Percentiles rank a stretch among this genome's conserved stretches.
Evolutionary conservation across 441 rosid species (phyloP).

Genomic region (Cnidoscolus chayamansa): DNA sequence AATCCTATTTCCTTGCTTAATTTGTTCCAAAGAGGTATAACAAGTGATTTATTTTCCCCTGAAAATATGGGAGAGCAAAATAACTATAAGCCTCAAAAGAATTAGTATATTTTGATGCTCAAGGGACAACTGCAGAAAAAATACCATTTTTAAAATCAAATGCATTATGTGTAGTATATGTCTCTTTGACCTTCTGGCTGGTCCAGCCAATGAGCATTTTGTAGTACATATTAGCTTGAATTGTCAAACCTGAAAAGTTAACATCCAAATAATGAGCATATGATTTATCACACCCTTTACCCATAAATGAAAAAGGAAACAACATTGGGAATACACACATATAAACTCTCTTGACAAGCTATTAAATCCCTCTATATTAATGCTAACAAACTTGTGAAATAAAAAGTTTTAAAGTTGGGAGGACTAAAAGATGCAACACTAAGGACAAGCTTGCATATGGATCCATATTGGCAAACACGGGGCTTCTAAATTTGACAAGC

Average conservation of each 20-base stretch:
- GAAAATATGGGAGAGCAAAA: not conserved
- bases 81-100: not conserved
- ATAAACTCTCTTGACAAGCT: not conserved
- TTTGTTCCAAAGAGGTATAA: not conserved
- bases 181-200: constrained; percentile 84
- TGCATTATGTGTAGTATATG: constrained; percentile 61
- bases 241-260: constrained; percentile 71
- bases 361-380: not conserved
- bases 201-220: constrained; percentile 97
- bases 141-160: constrained; percentile 94
- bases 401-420: not conserved
- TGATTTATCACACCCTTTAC: constrained; percentile 1
- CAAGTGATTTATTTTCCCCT: not conserved
- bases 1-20: not conserved
- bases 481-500: no score
- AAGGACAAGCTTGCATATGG: not conserved
- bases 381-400: not conserved
- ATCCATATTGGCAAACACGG: not conserved
- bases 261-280: constrained; percentile 19
- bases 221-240: constrained; percentile 97
- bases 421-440: not conserved
- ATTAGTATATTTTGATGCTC: not conserved
- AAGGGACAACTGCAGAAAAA: constrained; percentile 6
- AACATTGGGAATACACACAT: not conserved
- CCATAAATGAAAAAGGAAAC: not conserved